phyloP scores from a whole-genome alignment of 257 asterid species.

The Solanum phureja region DNA sequence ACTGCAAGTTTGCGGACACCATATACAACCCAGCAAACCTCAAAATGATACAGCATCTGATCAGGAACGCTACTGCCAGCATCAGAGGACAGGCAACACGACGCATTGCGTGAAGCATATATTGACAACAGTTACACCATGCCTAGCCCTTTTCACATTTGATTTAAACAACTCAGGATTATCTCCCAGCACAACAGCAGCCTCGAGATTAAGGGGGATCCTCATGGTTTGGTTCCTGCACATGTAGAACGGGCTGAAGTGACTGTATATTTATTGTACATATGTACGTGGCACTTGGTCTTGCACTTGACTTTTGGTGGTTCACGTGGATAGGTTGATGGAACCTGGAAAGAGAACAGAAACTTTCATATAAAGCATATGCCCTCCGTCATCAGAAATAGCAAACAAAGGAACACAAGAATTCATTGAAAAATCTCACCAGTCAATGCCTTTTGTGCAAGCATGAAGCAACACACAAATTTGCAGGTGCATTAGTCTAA shows the following conservation, averaged over 20 bases:
- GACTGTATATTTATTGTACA: background rate
- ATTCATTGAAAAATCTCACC: too few relatives aligned
- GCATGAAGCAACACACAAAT: too few relatives aligned
- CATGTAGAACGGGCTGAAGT: background rate
- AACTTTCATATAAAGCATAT: background rate
- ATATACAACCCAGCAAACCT: background rate
- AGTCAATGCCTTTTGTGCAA: too few relatives aligned
- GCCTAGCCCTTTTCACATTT: conserved; percentile 42
- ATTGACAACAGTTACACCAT: conserved; percentile 28
- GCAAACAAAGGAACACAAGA: background rate
- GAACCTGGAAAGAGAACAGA: conserved; percentile 20
- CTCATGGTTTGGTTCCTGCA: conserved; percentile 30
- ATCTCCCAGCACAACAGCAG: conserved; percentile 26
- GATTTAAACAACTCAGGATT: conserved; percentile 25
- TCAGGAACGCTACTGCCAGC: background rate
- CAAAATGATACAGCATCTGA: background rate
- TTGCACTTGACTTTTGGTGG: conserved; percentile 27
- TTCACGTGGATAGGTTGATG: conserved; percentile 21
- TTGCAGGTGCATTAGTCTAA: too few relatives aligned
- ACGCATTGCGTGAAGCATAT: conserved; percentile 20
- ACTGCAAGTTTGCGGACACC: background rate
- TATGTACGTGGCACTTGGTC: conserved; percentile 8
- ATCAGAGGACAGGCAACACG: background rate
- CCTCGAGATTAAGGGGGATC: conserved; percentile 34
- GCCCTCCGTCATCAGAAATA: background rate